Base-by-base conservation (phyloP, 306 rosid species). In the Carpinus viminea region DNA sequence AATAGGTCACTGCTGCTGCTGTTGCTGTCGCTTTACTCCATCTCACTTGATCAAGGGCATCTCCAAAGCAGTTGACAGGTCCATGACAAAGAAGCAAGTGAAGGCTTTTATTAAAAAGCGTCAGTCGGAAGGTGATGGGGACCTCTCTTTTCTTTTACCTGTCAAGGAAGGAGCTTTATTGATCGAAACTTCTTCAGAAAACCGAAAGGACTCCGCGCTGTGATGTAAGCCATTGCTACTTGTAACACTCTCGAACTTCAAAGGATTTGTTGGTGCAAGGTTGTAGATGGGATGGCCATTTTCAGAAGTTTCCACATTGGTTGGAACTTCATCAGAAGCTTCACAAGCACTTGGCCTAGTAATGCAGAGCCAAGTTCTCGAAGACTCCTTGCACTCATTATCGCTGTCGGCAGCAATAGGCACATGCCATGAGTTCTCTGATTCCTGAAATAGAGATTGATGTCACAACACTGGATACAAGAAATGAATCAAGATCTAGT, bases 141-240 rank as follows among this genome's bases (percentile, higher is more conserved):
- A 79, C 84, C 96, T 92, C 81, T 90, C 97, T 79, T 94, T 92
- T 76, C 96, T 87, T 85, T 92, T 90, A 15, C 96, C 90, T 6
- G 82, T 85, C 54, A 76, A 31, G 17, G 87, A 13, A 28, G 47
- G 17, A 56, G 75, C 47, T 52, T 73, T 79, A 64, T 70, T 81
- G 57, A 48, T 48, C 10, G 52, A 4, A 48, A 48, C 52, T 48
- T 48, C 52, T 2, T 77, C 88, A 45, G 68, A 73, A 64, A 72
- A 80, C 26, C n/a, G 76, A 21, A 79, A 79, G 74, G 53, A 51
- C 79, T 74, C 84, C 76, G 28, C 20, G 74, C 15, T 51, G 47
- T 12, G 56, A 20, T 20, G 6, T 52, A 28, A 48, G 65, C 79
- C 43, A 41, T 73, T 79, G 76, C 43, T 3, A 46, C 52, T 8